Evolutionary conservation across 1,284 basidiomycete genomes (phyloP), one percentile per base, ranked within the genome.

Genomic region (Lentinula novae-zelandiae): DNA sequence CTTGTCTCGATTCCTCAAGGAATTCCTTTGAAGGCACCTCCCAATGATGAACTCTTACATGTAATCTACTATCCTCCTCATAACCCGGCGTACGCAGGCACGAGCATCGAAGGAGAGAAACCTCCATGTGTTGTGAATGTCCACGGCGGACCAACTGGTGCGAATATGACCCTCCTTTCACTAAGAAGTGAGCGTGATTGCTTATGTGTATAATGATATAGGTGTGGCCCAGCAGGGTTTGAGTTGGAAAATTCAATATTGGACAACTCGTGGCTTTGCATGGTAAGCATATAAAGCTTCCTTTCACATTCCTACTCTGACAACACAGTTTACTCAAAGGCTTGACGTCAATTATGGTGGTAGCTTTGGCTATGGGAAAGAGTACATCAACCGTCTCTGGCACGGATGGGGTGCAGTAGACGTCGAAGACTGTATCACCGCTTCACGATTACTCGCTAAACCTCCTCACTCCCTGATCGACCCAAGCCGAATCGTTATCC

Each of bases 341-440:
- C 71, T 89, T 20, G 82, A 84, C 61, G 85, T 91, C 15, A 86
- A 90, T 67, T 90, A 89, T 65, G 80, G 87, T 5, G 89, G 89
- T 0, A 87, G 84, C 5, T 83, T 82, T 5, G 86, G 86, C 0
- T 87, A 85, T 65, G 88, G 87, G 0, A 78, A 85, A 3, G 71
- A 73, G 52, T 69, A 62, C 60, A 83, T 84, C 51, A 76, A 85
- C 50, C 80, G 85, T 8, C 78, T 92, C 5, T 74, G 76, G 33
- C 78, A 78, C 0, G 70, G 82, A n/a, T 92, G 89, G 89, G 89
- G 89, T 6, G 67, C 87, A 36, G 79, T 83, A 15, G 90, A 91
- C 66, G 80, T 86, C 0, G 70, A 78, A 1, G 89, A 92, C 66
- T 83, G 81, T 65, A 81, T 85, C 17, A 70, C 74, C 7, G 82